phyloP scores from a whole-genome alignment of 148 eudicot species.

The Cornus kousa region DNA sequence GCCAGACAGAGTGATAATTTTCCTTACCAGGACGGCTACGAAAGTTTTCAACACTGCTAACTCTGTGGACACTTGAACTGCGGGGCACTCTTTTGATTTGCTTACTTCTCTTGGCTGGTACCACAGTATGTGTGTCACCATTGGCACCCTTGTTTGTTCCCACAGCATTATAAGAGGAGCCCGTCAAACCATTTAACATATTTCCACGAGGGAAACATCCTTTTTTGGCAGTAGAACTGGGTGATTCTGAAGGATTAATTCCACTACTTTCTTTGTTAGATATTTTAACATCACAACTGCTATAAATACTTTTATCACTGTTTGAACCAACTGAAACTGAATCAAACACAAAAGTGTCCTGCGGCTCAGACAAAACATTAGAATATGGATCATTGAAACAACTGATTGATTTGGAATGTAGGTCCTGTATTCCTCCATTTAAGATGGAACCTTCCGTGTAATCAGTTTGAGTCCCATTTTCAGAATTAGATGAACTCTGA shows the following conservation, averaged over 20 bases:
- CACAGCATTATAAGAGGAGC: not conserved
- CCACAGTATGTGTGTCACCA: not conserved
- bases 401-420: conserved; percentile 3
- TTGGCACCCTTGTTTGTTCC: conserved; percentile 8
- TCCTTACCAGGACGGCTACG: conserved; percentile 18
- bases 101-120: conserved; percentile 9
- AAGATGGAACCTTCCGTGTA: conserved; percentile 5
- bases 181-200: not conserved
- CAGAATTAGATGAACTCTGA: not conserved
- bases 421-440: conserved; percentile 11
- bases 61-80: conserved; percentile 2
- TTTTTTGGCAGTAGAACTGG: not conserved
- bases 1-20: conserved; percentile 20
- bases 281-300: not conserved
- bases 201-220: conserved; percentile 2
- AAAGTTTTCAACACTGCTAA: conserved; percentile 15
- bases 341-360: conserved; percentile 9
- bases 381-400: conserved; percentile 4
- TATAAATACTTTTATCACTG: not conserved
- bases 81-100: conserved; percentile 2
- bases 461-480: conserved; percentile 7
- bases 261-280: conserved; percentile 9
- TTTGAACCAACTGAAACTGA: conserved; percentile 19
- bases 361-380: conserved; percentile 7
- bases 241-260: conserved; percentile 1